Conservation (phyloP, 2,329 filamentous ascomycete species). For the Emericellopsis atlantica region DNA sequence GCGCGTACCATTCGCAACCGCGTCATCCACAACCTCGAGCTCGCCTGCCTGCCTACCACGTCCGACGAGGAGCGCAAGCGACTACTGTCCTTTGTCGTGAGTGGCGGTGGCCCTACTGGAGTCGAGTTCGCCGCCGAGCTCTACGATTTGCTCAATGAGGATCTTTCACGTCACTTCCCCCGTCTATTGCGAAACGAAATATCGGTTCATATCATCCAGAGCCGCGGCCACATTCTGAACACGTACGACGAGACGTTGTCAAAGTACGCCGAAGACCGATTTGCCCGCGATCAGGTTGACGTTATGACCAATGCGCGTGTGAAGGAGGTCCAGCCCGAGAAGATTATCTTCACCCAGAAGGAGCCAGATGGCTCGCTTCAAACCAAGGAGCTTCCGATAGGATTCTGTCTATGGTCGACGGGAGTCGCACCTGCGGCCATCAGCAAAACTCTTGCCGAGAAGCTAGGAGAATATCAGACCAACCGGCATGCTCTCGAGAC, state of each 20-base stretch:
- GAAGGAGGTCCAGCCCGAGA: constrained; percentile 72
- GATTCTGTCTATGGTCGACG: constrained; percentile 96
- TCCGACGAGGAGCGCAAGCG: constrained; percentile 75
- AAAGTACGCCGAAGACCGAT: constrained; percentile 80
- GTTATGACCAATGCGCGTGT: constrained; percentile 89
- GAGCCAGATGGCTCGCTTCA: constrained; percentile 57
- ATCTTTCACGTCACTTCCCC: constrained; percentile 73
- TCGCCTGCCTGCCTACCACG: constrained; percentile 86
- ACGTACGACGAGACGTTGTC: constrained; percentile 95
- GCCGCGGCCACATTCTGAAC: constrained; percentile 87
- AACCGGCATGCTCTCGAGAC: constrained; percentile 91
- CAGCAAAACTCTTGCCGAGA: constrained; percentile 62
- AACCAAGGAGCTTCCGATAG: constrained; percentile 90
- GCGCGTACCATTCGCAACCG: constrained; percentile 80
- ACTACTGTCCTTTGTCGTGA: constrained; percentile 89
- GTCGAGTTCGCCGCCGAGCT: constrained; percentile 97
- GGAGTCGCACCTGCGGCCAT: constrained; percentile 82
- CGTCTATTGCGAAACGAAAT: constrained; percentile 91
- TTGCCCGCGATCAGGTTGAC: constrained; percentile 81
- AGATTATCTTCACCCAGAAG: constrained; percentile 81
- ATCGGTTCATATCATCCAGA: constrained; percentile 94
- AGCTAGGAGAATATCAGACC: constrained; percentile 63
- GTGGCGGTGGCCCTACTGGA: constrained; percentile 88
- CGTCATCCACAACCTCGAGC: constrained; percentile 80
- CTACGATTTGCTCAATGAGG: constrained; percentile 92